A percentile compares a stretch with the other conserved stretches of the same genome.
Conservation (phyloP, 75 land plant species). For the Picea sitchensis region DNA sequence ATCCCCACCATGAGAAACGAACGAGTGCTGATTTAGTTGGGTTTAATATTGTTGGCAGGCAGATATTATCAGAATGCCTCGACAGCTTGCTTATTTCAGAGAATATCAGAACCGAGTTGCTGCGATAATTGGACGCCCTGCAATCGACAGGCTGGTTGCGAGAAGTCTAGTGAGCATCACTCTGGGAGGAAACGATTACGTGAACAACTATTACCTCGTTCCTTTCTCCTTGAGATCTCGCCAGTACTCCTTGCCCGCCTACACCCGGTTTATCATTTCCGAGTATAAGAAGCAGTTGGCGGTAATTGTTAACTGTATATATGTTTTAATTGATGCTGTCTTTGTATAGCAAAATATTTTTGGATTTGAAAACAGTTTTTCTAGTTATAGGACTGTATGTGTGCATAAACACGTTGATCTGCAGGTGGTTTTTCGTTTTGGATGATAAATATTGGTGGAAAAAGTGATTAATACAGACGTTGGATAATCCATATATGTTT, state of each 20-base stretch:
- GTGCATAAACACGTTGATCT: too few relatives aligned
- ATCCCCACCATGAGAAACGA: background rate
- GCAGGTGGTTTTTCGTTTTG: too few relatives aligned
- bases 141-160: conserved; percentile 27
- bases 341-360: background rate
- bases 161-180: conserved; percentile 38
- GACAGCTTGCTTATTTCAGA: conserved; percentile 51
- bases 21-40: background rate
- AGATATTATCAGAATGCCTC: conserved; percentile 36
- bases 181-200: conserved; percentile 71
- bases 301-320: conserved; percentile 20
- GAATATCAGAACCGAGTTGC: conserved; percentile 41
- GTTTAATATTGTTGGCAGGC: conserved; percentile 24
- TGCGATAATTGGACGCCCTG: conserved; percentile 34
- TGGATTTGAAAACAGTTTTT: too few relatives aligned
- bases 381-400: too few relatives aligned
- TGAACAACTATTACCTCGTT: conserved; percentile 76
- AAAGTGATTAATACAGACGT: too few relatives aligned
- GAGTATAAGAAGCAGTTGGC: conserved; percentile 38
- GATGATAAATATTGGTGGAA: too few relatives aligned
- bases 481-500: too few relatives aligned
- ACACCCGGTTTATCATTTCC: conserved; percentile 29
- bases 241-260: conserved; percentile 48
- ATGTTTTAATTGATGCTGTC: background rate
- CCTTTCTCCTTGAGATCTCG: conserved; percentile 50